Evolutionary conservation across 768 basidiomycete species (phyloP).

Genomic region (Trametes cinnabarina): DNA sequence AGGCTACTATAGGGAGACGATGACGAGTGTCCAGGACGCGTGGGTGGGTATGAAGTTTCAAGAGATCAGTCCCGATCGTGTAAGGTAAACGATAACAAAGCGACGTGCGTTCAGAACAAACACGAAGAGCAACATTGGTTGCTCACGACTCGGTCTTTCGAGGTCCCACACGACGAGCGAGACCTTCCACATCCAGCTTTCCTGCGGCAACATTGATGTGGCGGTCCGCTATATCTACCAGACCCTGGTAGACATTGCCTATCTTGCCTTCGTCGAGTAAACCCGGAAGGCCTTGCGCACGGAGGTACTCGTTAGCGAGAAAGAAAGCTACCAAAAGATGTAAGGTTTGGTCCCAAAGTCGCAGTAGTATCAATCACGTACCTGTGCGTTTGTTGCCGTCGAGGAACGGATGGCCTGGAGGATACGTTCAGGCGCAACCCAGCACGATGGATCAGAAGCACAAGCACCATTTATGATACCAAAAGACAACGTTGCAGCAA

Average conservation of each 20-base stretch:
- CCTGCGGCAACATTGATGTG: conserved; percentile 23
- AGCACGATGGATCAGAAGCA: not conserved
- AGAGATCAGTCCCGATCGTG: no score
- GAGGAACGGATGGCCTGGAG: conserved; percentile 31
- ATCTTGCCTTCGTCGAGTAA: conserved; percentile 24
- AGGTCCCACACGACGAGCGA: conserved; percentile 3
- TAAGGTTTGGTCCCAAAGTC: not conserved
- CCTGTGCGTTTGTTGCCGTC: conserved; percentile 33
- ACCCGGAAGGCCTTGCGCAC: conserved; percentile 33
- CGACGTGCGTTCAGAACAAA: no score
- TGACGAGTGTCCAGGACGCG: no score
- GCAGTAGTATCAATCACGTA: not conserved
- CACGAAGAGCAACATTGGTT: no score
- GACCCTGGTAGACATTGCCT: conserved; percentile 9
- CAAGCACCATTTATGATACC: conserved; percentile 32
- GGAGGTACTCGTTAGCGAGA: conserved; percentile 33
- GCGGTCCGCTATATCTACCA: conserved; percentile 21
- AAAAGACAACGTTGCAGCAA: conserved; percentile 34
- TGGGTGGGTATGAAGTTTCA: no score
- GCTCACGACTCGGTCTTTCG: not conserved
- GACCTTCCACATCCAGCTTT: conserved; percentile 19
- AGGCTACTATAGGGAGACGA: no score
- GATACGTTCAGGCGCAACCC: not conserved
- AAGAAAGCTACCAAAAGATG: conserved; percentile 30
- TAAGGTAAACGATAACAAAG: no score